Percentiles rank a stretch among this genome's conserved stretches.
phyloP scores from a whole-genome alignment of 2,329 filamentous ascomycete genomes.

The Ophiostoma australiae region DNA sequence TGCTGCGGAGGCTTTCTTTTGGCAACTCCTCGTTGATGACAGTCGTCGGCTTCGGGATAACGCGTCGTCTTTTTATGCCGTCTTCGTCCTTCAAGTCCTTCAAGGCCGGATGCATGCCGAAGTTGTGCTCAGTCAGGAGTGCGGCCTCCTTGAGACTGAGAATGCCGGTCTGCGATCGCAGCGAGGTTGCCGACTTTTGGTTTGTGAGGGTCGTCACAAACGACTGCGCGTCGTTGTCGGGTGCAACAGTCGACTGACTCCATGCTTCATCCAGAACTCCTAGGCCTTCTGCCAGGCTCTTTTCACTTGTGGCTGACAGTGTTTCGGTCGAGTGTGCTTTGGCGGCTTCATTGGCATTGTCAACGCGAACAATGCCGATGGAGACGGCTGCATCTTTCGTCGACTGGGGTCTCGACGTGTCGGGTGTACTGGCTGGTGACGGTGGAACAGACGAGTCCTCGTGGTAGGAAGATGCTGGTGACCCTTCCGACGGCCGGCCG shows the following conservation, averaged over 20 bases:
- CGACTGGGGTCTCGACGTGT: constrained; percentile 43
- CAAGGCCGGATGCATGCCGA: constrained; percentile 19
- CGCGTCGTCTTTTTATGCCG: constrained; percentile 1
- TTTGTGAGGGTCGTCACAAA: constrained; percentile 30
- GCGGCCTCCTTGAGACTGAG: constrained; percentile 17
- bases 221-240: constrained; percentile 31
- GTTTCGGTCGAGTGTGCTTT: neutral
- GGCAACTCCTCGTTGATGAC: neutral
- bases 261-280: constrained; percentile 28
- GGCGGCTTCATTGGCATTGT: constrained; percentile 19
- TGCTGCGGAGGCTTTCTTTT: neutral
- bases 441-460: constrained; percentile 37
- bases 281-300: neutral
- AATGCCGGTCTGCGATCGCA: constrained; percentile 12
- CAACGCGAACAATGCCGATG: constrained; percentile 21
- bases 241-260: constrained; percentile 30
- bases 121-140: neutral
- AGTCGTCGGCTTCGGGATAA: neutral
- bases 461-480: constrained; percentile 41
- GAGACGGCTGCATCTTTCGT: constrained; percentile 33
- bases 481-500: constrained; percentile 28
- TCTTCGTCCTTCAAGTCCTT: constrained; percentile 2
- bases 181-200: constrained; percentile 20
- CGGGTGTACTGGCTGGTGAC: constrained; percentile 39
- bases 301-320: neutral